Percentiles rank a stretch among this genome's conserved stretches.
Evolutionary conservation across 139 green algal species (phyloP).

Genomic region (Chlorella sp.): DNA sequence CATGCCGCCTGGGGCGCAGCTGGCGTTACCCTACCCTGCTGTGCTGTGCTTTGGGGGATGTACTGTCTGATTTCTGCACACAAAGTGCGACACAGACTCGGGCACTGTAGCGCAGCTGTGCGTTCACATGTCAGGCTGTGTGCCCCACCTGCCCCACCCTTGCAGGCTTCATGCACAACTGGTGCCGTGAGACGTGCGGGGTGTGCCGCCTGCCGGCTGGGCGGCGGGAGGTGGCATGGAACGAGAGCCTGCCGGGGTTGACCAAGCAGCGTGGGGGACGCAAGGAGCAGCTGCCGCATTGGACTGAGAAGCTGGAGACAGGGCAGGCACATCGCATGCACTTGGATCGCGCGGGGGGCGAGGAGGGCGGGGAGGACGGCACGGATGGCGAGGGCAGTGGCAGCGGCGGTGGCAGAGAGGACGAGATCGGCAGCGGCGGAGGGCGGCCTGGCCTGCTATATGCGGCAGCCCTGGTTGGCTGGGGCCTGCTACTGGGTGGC

Average conservation of each 20-base stretch:
- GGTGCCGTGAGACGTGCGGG: not conserved
- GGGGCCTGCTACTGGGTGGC: not conserved
- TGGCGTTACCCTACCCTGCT: too few species aligned
- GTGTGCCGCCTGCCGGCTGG: slow-evolving; percentile 16
- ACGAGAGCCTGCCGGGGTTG: not conserved
- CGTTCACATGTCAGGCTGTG: too few species aligned
- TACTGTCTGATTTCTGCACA: too few species aligned
- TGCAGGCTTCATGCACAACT: slow-evolving; percentile 20
- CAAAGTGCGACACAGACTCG: too few species aligned
- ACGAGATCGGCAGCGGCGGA: not conserved
- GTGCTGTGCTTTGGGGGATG: too few species aligned
- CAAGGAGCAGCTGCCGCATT: slow-evolving; percentile 7
- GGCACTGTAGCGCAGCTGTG: too few species aligned
- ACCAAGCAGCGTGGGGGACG: not conserved
- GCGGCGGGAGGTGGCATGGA: not conserved
- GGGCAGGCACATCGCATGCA: not conserved
- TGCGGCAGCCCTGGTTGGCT: not conserved
- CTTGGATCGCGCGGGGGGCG: not conserved
- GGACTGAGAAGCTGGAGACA: not conserved
- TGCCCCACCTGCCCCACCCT: too few species aligned
- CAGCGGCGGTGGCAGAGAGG: not conserved
- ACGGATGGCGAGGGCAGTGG: not conserved
- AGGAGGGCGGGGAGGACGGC: not conserved
- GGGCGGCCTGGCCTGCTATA: not conserved
- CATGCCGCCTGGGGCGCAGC: too few species aligned